Conservation (phyloP, 2,329 filamentous ascomycete genomes). For the Fusarium proliferatum region DNA sequence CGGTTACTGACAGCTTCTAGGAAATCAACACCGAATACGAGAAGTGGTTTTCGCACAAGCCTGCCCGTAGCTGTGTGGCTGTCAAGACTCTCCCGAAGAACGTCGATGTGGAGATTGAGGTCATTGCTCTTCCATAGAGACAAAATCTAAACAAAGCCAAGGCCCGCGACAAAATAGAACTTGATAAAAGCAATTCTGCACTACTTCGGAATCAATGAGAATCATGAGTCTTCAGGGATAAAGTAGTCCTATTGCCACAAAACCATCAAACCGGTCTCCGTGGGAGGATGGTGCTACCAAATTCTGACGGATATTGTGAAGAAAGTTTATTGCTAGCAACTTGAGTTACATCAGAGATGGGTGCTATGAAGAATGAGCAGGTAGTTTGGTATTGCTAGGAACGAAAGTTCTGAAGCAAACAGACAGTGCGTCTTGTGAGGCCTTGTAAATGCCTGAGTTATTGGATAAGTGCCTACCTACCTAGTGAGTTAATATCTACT, state of each 20-base stretch:
- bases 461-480: neutral
- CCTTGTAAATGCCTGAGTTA: neutral
- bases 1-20: conserved; percentile 41
- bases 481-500: neutral
- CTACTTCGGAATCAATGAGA: neutral
- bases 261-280: neutral
- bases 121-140: conserved; percentile 75
- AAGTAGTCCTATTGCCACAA: neutral
- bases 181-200: conserved; percentile 3
- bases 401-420: neutral
- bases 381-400: neutral
- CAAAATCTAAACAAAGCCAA: neutral
- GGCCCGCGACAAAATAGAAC: neutral
- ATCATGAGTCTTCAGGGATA: neutral
- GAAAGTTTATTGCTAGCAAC: neutral
- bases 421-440: neutral
- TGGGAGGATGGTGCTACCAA: neutral
- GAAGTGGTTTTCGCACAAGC: conserved; percentile 85
- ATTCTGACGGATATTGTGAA: neutral
- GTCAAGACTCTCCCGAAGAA: conserved; percentile 90
- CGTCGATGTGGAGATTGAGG: conserved; percentile 91
- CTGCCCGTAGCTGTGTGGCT: conserved; percentile 88
- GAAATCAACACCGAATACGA: conserved; percentile 89
- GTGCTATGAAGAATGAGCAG: neutral
- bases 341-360: neutral